Conservation (phyloP, 2,329 filamentous ascomycete genomes). For the Alternaria hordeiaustralica region DNA sequence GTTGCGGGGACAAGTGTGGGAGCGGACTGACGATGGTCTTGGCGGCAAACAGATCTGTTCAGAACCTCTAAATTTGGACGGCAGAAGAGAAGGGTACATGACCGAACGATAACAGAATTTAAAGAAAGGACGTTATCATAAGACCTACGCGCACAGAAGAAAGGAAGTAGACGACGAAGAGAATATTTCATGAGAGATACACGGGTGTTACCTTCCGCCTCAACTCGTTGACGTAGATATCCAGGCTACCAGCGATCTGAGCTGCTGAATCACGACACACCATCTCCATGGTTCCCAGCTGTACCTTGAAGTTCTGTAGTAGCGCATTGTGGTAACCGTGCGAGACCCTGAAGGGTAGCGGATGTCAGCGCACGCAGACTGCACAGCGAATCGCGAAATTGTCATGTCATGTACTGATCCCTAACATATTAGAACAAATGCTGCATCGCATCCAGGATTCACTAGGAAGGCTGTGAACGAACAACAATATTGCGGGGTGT, state of each 20-base stretch:
- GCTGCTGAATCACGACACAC: background rate
- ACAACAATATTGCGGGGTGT: background rate
- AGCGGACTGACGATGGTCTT: slow-evolving; percentile 16
- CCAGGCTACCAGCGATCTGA: background rate
- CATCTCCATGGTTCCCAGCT: background rate
- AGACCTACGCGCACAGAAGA: background rate
- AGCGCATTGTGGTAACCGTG: background rate
- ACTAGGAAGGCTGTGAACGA: background rate
- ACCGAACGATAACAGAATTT: background rate
- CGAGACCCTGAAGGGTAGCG: background rate
- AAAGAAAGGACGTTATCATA: background rate
- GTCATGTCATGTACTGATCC: background rate
- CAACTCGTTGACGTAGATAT: background rate
- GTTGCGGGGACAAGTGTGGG: background rate
- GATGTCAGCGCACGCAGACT: background rate
- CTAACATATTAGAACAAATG: background rate
- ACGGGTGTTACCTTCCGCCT: background rate
- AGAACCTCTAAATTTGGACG: background rate
- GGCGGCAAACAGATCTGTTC: slow-evolving; percentile 2
- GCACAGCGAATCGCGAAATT: background rate
- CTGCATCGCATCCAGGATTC: too few relatives aligned
- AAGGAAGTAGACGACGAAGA: background rate
- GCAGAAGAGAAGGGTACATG: background rate
- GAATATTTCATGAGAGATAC: background rate
- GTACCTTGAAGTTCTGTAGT: background rate